Base-by-base conservation (phyloP, 2,329 filamentous ascomycete genomes). In the Ceratocystis harringtonii region DNA sequence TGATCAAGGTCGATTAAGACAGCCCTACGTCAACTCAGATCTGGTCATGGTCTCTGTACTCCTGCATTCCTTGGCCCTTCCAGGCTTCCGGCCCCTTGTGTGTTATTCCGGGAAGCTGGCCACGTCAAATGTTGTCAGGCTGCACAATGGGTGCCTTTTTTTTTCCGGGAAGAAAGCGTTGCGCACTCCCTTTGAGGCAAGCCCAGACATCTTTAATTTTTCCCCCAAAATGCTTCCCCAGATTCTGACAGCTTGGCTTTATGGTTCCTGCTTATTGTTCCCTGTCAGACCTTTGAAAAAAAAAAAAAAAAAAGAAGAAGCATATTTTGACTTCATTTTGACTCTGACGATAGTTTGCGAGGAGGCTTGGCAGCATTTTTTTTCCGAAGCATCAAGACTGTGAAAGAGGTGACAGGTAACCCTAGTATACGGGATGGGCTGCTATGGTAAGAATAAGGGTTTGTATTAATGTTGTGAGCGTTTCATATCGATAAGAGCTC, bases 311-410 rank as follows among this genome's bases (percentile, higher is more conserved):
- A n/a, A n/a, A 15, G n/a, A 25, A 25, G 50, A 55, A 22, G 55
- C 55, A 58, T 58, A 58, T 36, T 58, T 58, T 36, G 55, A 58
- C 55, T 36, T 58, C 55, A 58, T 36, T 12, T 30, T 36, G 28
- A 19, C 55, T 36, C 36, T 58, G 12, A 58, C 7, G 28, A 58
- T 58, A 7, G 17, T 36, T 36, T 32, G 28, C 2, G 25, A 5
- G 3, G 52, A 57, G 28, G 12, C 3, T 5, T 57, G 10, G 7
- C 19, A 25, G 28, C 8, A 22, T 12, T 28, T 22, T 12, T 57
- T 32, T 4, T n/a, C 15, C 48, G n/a, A n/a, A 48, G 2, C 19
- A 22, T 19, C 22, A 12, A 19, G 3, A 50, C 15, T 50, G 45
- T 5, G 19, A 22, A 25, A 10, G 48, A 50, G 45, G 2, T 12